Evolutionary conservation across 352 stramenopile genomes (phyloP), one percentile per base, ranked within the genome.

Genomic region (Pythium utonaiense): DNA sequence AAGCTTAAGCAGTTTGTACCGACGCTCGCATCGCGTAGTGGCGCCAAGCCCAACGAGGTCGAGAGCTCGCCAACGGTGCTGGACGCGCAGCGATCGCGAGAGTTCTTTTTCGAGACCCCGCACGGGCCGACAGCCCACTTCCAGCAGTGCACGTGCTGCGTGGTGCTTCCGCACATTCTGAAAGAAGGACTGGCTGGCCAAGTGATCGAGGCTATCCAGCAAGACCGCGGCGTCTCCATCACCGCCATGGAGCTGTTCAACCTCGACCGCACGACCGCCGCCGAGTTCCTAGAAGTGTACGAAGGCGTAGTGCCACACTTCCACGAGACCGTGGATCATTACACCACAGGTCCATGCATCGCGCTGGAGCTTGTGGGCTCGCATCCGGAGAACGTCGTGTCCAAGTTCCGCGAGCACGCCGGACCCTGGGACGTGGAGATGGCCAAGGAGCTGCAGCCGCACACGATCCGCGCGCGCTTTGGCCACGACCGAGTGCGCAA

Each of bases 361-460:
- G 92, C 93, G 3, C 72, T 98, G 60, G 93, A 98, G 61, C 74
- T 98, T 16, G 70, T 80, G 13, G 85, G 83, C 0, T 72, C 75
- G 30, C 69, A 85, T 36, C 63, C 77, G 5, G 67, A 80, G 42
- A 74, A 78, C 41, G 77, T 84, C 19, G 86, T 82, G 47, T 56
- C 64, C 24, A 83, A 79, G 24, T 96, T 98, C 56, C 80, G 91
- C 27, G 73, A 88, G n/a, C 68, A 80, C 28, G 80, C 75, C n/a
- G 93, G 93, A 12, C 92, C 93, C 1, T 98, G 86, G 80, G 89
- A 97, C 63, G 78, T 97, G 6, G 81, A 97, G 48, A 96, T 98
- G 75, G 93, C 94, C 19, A 96, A 96, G 64, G 89, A 97, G 70
- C 73, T 98, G 12, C 71, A 89, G 36, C 87, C 91, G 1, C 74